Percentiles rank a stretch among this genome's conserved stretches.
Conservation (phyloP, 345 rosid species). For the Arabidopsis suecica region DNA sequence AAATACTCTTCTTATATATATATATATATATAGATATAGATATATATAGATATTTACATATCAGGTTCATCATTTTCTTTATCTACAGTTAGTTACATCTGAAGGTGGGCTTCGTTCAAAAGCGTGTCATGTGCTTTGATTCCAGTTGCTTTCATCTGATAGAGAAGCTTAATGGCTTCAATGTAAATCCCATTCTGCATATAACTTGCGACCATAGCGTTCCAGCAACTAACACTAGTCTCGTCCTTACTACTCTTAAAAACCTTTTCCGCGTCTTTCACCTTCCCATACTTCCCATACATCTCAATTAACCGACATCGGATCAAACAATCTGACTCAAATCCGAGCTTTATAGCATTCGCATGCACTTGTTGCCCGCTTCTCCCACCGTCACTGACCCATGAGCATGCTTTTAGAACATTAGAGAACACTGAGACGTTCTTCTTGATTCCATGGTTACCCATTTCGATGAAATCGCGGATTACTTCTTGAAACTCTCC, state of each 20-base stretch:
- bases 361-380: slow-evolving; percentile 69
- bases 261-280: slow-evolving; percentile 55
- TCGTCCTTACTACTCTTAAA: slow-evolving; percentile 46
- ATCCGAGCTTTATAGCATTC: slow-evolving; percentile 57
- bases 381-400: slow-evolving; percentile 55
- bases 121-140: slow-evolving; percentile 47
- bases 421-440: slow-evolving; percentile 51
- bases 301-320: slow-evolving; percentile 62
- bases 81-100: slow-evolving; percentile 46
- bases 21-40: slow-evolving; percentile 22
- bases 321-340: slow-evolving; percentile 53
- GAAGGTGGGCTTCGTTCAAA: slow-evolving; percentile 11
- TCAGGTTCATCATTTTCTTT: neutral
- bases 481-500: slow-evolving; percentile 52
- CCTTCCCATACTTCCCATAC: slow-evolving; percentile 63
- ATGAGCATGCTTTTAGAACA: slow-evolving; percentile 61
- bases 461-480: slow-evolving; percentile 57
- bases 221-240: slow-evolving; percentile 46
- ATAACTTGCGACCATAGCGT: slow-evolving; percentile 61
- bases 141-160: slow-evolving; percentile 66
- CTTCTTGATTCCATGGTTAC: slow-evolving; percentile 51
- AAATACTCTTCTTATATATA: neutral
- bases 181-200: slow-evolving; percentile 53
- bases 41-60: slow-evolving; percentile 28
- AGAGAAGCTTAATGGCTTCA: slow-evolving; percentile 67